These are phyloP conservation scores for Kazachstania viticola DNA, from an alignment of 805 yeast genomes.

Conservation along the genomic window DNA sequence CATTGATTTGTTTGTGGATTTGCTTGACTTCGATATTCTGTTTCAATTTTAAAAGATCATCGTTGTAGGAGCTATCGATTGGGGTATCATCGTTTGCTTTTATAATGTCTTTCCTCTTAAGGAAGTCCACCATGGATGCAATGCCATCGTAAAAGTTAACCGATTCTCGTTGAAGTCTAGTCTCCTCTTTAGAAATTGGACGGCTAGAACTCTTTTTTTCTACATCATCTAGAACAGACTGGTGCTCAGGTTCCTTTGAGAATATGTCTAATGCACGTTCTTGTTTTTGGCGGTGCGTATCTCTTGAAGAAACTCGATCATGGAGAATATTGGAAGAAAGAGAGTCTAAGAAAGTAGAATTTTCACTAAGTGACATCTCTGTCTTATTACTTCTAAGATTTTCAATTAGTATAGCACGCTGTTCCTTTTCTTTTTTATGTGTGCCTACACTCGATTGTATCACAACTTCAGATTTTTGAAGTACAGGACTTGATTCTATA, in stretches of 20 bases:
- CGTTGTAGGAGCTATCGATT: background rate
- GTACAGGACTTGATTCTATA: too few relatives aligned
- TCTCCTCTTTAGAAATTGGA: too few relatives aligned
- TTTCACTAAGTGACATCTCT: constrained; percentile 31
- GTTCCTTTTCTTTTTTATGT: constrained; percentile 17
- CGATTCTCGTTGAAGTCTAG: too few relatives aligned
- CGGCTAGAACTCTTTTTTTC: too few relatives aligned
- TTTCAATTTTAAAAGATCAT: constrained; percentile 4
- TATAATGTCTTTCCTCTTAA: constrained; percentile 10
- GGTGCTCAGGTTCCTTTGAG: too few relatives aligned
- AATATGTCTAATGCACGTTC: too few relatives aligned
- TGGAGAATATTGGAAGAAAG: too few relatives aligned
- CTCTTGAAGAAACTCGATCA: too few relatives aligned
- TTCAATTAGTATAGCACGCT: constrained; percentile 9
- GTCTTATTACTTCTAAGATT: constrained; percentile 11
- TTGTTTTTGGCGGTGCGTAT: too few relatives aligned
- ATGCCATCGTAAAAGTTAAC: constrained; percentile 20
- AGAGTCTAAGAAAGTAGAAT: constrained; percentile 21
- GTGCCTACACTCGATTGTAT: too few relatives aligned
- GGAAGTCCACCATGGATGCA: constrained; percentile 20
- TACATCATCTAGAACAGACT: too few relatives aligned
- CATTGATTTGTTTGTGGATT: constrained; percentile 2
- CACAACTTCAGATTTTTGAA: too few relatives aligned
- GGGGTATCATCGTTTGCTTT: constrained; percentile 2
- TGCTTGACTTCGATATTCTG: constrained; percentile 4